Evolutionary conservation across 495 filamentous ascomycete species (phyloP).

Genomic region (Bombardia bombarda): DNA sequence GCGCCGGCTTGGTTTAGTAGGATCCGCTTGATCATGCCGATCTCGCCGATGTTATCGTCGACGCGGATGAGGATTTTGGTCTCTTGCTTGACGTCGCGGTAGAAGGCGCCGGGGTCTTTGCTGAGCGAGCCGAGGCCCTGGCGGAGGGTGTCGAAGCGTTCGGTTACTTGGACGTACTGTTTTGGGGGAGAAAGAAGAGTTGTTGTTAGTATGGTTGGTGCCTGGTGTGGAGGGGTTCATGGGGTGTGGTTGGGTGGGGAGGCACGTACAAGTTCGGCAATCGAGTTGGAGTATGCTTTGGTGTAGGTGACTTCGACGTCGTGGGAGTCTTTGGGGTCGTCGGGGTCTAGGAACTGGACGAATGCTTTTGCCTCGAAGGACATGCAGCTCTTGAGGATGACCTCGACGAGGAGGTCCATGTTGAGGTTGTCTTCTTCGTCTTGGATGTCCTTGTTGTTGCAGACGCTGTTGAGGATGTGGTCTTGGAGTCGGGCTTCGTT

Average conservation of each 20-base stretch:
- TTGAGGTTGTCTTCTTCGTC: neutral
- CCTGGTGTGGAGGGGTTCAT: neutral
- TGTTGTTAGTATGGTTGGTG: neutral
- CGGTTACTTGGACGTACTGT: slow-evolving; percentile 6
- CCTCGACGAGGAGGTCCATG: neutral
- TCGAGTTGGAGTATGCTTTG: slow-evolving; percentile 3
- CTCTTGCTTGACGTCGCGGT: slow-evolving; percentile 5
- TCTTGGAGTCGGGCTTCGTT: slow-evolving; percentile 2
- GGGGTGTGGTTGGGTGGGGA: neutral
- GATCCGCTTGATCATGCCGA: slow-evolving; percentile 8
- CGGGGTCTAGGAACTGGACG: neutral
- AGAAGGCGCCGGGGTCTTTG: slow-evolving; percentile 6
- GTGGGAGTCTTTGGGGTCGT: neutral
- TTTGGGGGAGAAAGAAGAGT: no score
- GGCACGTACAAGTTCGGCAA: slow-evolving; percentile 3
- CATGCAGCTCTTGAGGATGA: slow-evolving; percentile 1
- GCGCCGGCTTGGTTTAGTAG: neutral
- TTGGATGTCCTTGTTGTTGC: slow-evolving; percentile 2
- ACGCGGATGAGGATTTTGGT: slow-evolving; percentile 1
- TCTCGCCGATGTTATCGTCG: slow-evolving; percentile 8
- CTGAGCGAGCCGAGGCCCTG: slow-evolving; percentile 6
- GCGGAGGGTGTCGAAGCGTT: slow-evolving; percentile 4
- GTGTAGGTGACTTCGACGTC: slow-evolving; percentile 2
- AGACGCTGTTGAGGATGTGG: slow-evolving; percentile 1
- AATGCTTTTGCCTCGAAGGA: slow-evolving; percentile 6